Base-by-base conservation (phyloP, 305 asterid species). In the Fraxinus sp. region DNA sequence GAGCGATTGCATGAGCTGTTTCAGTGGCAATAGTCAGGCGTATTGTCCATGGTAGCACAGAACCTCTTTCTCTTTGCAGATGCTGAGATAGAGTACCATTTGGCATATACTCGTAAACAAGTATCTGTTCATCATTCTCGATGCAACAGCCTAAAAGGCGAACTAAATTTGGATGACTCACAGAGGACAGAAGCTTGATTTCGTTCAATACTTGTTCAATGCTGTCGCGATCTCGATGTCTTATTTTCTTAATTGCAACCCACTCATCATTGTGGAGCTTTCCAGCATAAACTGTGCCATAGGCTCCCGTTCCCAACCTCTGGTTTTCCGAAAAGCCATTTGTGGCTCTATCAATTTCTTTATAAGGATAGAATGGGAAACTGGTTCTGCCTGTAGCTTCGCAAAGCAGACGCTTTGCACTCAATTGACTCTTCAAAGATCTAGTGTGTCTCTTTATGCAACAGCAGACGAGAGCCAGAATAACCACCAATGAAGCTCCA, bases 131-230 rank as follows among this genome's bases (percentile, higher is more conserved):
- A 0, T 94, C 95, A 4, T 91, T 87, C 84, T 97, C 99, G 1
- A 97, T 91, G 87, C 99, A 93, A 84, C 93, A 97, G 26, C 99
- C 99, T 6, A 97, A 82, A 37, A 97, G 97, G 59, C 98, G 97
- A 79, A 97, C 98, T 10, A 97, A 80, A 77, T 94, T 94, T 8
- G 96, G 97, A 80, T 97, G 99, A 85, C 98, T 92, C 1, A 97
- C 97, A 0, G 98, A 90, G 82, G 98, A 93, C 11, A 97, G 91
- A 75, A 97, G 98, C 88, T 95, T 94, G 89, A 97, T 91, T 81
- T 97, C 99, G 26, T 97, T 97, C 98, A 93, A 91, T 14, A 97
- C 98, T 81, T 97, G 98, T 36, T 92, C 98, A 7, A 87, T 79
- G 37, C 97, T 89, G 26, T 97, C 97, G 1, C 86, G 91, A 71